These are phyloP conservation scores for Parascedosporium putredinis DNA, from an alignment of 2,329 filamentous ascomycete genomes.

Conservation along the genomic window DNA sequence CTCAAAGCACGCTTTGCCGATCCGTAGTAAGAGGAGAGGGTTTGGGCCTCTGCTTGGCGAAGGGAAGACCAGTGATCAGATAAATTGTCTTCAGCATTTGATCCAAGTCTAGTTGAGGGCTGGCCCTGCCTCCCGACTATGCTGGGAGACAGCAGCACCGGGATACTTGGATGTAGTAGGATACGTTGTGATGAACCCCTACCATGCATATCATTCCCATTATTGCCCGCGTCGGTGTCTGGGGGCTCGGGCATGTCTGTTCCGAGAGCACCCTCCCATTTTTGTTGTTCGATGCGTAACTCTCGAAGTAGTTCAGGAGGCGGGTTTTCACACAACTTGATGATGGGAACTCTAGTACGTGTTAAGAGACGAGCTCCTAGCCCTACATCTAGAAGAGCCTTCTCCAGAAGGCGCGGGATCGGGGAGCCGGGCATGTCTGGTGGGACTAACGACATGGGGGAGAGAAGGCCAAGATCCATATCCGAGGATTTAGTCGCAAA, in stretches of 20 bases:
- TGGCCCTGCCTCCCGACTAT: no score
- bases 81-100: no score
- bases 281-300: slow-evolving; percentile 53
- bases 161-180: no score
- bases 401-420: slow-evolving; percentile 67
- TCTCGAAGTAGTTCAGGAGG: slow-evolving; percentile 47
- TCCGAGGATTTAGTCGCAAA: slow-evolving; percentile 84
- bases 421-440: slow-evolving; percentile 44
- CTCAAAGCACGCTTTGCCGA: slow-evolving; percentile 39
- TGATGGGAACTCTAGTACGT: slow-evolving; percentile 72
- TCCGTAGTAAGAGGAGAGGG: slow-evolving; percentile 35
- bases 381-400: slow-evolving; percentile 58
- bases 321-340: slow-evolving; percentile 73
- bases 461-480: slow-evolving; percentile 76
- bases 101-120: no score
- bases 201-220: no score
- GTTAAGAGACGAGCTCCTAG: slow-evolving; percentile 69
- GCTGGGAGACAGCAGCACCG: no score
- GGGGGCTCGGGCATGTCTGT: slow-evolving; percentile 28
- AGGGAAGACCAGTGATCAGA: no score
- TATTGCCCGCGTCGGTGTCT: slow-evolving; percentile 22
- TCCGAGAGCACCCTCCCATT: slow-evolving; percentile 55
- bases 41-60: slow-evolving; percentile 30
- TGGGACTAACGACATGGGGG: slow-evolving; percentile 45
- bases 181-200: no score